Evolutionary conservation across 352 stramenopile species (phyloP), one percentile per base, ranked within the genome.

Genomic region (Phytophthora litchii): DNA sequence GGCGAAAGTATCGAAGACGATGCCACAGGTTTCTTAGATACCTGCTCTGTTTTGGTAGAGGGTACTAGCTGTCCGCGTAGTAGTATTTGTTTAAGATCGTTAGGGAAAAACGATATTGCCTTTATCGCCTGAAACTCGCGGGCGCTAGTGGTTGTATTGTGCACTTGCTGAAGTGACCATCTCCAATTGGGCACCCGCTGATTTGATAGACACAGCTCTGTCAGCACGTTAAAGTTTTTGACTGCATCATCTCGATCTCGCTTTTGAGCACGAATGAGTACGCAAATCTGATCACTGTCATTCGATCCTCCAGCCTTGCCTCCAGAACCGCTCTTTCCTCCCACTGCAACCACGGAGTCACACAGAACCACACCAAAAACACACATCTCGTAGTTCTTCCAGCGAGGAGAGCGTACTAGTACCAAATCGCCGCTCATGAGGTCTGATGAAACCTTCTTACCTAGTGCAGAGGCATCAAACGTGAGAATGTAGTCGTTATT

Each of bases 61-160:
- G 48, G 54, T 52, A 41, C 31, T 34, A 72, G 54, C 16, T 76
- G 70, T 3, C 83, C 83, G 12, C 67, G 57, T 40, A 85, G 45
- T 35, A 94, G 23, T 32, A 81, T 68, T 40, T 81, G 59, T 25
- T 79, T 82, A 11, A 89, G 73, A 36, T 83, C 73, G 3, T 64
- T 56, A 3, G 72, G 60, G 19, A 90, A 77, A 44, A 85, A 85
- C 6, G 58, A 54, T 13, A 92, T 67, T 1, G 85, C 78, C 41
- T 87, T 80, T 27, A 91, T 79, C 17, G 85, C 85, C 43, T 94
- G 85, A 49, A 83, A 94, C 64, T 94, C 85, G n/a, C 85, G 76
- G 2, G 83, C 80, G 42, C 78, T 91, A 9, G 83, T 92, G 21
- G 75, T 89, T 40, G 80, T 77, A 50, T 89, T 92, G 60, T 91